phyloP scores from a whole-genome alignment of 1,284 basidiomycete species.

The Rhodotorula sp. region DNA sequence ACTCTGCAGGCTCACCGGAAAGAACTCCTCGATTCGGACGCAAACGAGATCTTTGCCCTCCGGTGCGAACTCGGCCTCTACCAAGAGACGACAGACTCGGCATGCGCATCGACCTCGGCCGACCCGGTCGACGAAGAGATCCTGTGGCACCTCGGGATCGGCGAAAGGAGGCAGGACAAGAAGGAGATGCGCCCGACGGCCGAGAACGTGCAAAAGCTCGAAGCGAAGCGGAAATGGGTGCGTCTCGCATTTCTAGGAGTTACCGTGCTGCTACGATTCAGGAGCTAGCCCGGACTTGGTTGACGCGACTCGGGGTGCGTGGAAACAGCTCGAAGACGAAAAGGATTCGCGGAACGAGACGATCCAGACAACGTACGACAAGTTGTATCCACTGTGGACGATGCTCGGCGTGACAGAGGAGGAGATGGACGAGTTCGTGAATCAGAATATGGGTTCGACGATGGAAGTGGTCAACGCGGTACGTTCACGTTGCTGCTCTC shows the following conservation, averaged over 20 bases:
- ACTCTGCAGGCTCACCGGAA: slow-evolving; percentile 63
- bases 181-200: slow-evolving; percentile 50
- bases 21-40: slow-evolving; percentile 61
- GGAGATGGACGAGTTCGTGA: slow-evolving; percentile 79
- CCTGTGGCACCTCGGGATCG: slow-evolving; percentile 40
- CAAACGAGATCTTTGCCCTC: slow-evolving; percentile 74
- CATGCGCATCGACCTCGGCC: slow-evolving; percentile 41
- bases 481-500: slow-evolving; percentile 20
- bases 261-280: not conserved
- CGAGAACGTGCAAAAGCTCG: slow-evolving; percentile 60
- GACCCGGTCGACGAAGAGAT: slow-evolving; percentile 33
- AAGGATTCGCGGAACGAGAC: slow-evolving; percentile 68
- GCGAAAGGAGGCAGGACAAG: slow-evolving; percentile 54
- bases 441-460: slow-evolving; percentile 72
- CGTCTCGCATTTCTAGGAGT: slow-evolving; percentile 1
- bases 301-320: not conserved
- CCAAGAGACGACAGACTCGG: slow-evolving; percentile 54
- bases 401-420: slow-evolving; percentile 68
- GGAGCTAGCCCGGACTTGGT: too few relatives aligned
- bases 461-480: slow-evolving; percentile 64
- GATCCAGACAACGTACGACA: slow-evolving; percentile 83
- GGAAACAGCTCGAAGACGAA: slow-evolving; percentile 59
- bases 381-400: slow-evolving; percentile 76
- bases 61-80: slow-evolving; percentile 71
- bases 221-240: slow-evolving; percentile 63